Base-by-base conservation (phyloP, 176 grass and related monocot genomes). In the Eremochloa ophiuroides region DNA sequence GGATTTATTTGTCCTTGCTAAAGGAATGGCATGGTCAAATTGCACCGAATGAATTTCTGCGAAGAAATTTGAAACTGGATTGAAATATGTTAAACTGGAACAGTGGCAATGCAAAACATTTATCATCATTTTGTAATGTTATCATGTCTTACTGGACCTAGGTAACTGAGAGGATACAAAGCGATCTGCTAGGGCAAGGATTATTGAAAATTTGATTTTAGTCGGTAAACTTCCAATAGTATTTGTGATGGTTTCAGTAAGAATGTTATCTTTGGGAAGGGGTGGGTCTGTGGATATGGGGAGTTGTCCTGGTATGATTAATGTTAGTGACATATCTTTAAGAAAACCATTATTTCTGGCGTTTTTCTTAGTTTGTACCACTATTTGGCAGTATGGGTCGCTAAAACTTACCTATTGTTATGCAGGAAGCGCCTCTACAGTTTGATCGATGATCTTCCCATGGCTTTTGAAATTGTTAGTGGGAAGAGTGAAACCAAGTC, bases 371-470 rank as follows among this genome's bases (percentile, higher is more conserved):
- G 26, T 62, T 44, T 64, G n/a, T 27, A 62, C 31, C 41, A 30
- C 29, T 65, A 23, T 71, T 43, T 74, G 39, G 13, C 38, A 9
- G 10, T 33, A 28, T 82, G n/a, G 28, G 2, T 73, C 35, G 13
- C 56, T 82, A 18, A 82, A 28, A 62, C 60, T 41, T 69, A 11
- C 6, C 1, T 71, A 7, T 48, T 80, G 66, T 69, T 42, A 74
- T 56, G 42, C 88, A 99, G 96, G 88, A 99, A 93, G 77, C 93
- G 96, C 64, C 85, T 99, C 44, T 99, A 93, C 76, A 82, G 88
- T 73, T 79, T 99, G 91, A 99, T 99, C 33, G 95, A 93, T 64
- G 96, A 99, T 23, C 88, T 93, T 64, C 96, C 93, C 43, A 86
- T 93, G 4, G 85, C 87, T 64, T 93, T 89, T 80, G 96, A 99